Evolutionary conservation across 2,329 filamentous ascomycete genomes (phyloP).

Genomic region (Graphiopsis chlorocephala): DNA sequence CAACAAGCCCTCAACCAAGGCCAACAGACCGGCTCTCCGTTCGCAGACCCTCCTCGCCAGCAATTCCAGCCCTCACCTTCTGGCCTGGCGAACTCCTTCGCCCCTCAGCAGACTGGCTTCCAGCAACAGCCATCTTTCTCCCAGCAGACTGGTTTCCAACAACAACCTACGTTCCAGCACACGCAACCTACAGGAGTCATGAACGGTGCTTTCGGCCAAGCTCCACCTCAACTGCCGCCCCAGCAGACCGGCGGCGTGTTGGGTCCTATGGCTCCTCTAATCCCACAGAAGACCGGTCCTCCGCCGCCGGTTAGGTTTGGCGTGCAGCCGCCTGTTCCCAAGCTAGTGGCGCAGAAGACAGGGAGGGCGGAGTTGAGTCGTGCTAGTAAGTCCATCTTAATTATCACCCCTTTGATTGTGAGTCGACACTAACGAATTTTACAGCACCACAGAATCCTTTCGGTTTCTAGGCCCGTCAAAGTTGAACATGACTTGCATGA

Average conservation of each 20-base stretch:
- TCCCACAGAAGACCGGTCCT: slow-evolving; percentile 80
- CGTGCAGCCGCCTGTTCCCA: slow-evolving; percentile 68
- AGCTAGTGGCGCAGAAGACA: slow-evolving; percentile 79
- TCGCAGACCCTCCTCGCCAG: slow-evolving; percentile 54
- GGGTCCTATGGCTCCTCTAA: slow-evolving; percentile 54
- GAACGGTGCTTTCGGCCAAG: slow-evolving; percentile 47
- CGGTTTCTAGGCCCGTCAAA: slow-evolving; percentile 52
- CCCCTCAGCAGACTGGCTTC: slow-evolving; percentile 52
- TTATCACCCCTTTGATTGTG: slow-evolving; percentile 13
- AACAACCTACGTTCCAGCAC: slow-evolving; percentile 43
- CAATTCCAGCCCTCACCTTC: slow-evolving; percentile 36
- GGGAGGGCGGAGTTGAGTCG: slow-evolving; percentile 87
- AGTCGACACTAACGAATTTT: slow-evolving; percentile 19
- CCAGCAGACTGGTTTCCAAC: slow-evolving; percentile 45
- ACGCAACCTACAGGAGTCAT: slow-evolving; percentile 36
- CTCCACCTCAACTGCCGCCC: slow-evolving; percentile 54
- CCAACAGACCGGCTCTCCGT: slow-evolving; percentile 48
- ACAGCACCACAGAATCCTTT: slow-evolving; percentile 68
- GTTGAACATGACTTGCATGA: background rate
- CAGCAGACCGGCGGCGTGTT: slow-evolving; percentile 49
- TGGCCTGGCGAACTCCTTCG: slow-evolving; percentile 38
- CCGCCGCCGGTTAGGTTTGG: slow-evolving; percentile 88
- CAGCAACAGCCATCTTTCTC: slow-evolving; percentile 16
- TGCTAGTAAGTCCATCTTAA: slow-evolving; percentile 74
- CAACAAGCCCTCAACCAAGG: slow-evolving; percentile 54